Percentiles rank a stretch among this genome's conserved stretches.
These are phyloP conservation scores for Aspergillus hancockii DNA, from an alignment of 495 filamentous ascomycete genomes.

Conservation along the genomic window DNA sequence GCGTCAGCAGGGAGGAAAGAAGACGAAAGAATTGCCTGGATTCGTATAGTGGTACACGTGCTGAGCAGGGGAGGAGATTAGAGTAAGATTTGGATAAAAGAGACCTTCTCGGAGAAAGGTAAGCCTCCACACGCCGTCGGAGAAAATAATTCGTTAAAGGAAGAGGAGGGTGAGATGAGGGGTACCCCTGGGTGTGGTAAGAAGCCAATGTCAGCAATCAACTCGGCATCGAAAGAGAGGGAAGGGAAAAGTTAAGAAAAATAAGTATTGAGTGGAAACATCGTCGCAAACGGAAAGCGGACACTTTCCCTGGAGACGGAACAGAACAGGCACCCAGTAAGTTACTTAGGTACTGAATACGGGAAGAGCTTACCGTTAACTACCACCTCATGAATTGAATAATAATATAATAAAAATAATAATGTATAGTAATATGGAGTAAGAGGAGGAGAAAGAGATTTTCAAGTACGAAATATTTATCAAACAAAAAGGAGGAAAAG, in stretches of 20 bases:
- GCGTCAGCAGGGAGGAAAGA: slow-evolving; percentile 4
- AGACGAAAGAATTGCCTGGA: slow-evolving; percentile 3
- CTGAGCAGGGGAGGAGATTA: slow-evolving; percentile 1
- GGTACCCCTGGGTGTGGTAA: not conserved
- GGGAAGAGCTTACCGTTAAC: slow-evolving; percentile 9
- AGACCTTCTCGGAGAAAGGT: not conserved
- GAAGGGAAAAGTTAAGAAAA: not conserved
- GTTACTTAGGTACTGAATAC: not conserved
- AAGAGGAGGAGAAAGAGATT: slow-evolving; percentile 10
- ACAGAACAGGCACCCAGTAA: not conserved
- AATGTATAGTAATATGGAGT: slow-evolving; percentile 9
- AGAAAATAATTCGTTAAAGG: slow-evolving; percentile 6
- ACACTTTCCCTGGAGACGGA: not conserved
- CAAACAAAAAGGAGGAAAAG: slow-evolving; percentile 4
- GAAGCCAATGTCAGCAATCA: slow-evolving; percentile 2
- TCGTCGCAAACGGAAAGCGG: not conserved
- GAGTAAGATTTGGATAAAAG: not conserved
- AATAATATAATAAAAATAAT: not conserved
- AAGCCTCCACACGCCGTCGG: slow-evolving; percentile 7
- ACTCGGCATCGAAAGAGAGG: not conserved
- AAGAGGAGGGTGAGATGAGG: slow-evolving; percentile 4
- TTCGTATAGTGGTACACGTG: slow-evolving; percentile 2
- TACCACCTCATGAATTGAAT: slow-evolving; percentile 12
- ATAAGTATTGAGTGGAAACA: not conserved
- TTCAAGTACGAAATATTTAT: not conserved